phyloP scores from a whole-genome alignment of 2,329 filamentous ascomycete genomes.

The Aspergillus ustus region DNA sequence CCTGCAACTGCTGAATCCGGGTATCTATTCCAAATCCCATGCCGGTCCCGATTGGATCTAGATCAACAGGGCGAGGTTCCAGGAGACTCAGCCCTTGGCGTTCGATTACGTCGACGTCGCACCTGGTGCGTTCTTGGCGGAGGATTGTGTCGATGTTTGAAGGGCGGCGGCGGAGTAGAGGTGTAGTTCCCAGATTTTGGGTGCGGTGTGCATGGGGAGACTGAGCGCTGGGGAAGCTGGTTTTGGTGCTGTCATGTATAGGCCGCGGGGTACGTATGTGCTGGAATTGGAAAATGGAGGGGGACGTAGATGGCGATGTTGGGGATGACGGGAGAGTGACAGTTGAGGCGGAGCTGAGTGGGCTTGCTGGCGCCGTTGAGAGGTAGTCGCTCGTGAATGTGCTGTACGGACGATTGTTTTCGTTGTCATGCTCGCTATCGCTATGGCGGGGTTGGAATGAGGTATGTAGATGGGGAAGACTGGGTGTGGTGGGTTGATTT shows the following conservation, averaged over 20 bases:
- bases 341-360: slow-evolving; percentile 35
- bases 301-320: slow-evolving; percentile 25
- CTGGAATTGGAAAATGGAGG: slow-evolving; percentile 25
- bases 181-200: slow-evolving; percentile 35
- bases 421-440: slow-evolving; percentile 26
- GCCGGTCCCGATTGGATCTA: slow-evolving; percentile 28
- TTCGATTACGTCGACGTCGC: slow-evolving; percentile 44
- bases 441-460: slow-evolving; percentile 30
- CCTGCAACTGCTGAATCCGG: slow-evolving; percentile 30
- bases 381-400: slow-evolving; percentile 28
- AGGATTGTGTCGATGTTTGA: slow-evolving; percentile 51
- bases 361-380: slow-evolving; percentile 28
- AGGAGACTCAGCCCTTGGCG: slow-evolving; percentile 47
- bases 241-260: slow-evolving; percentile 13
- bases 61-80: slow-evolving; percentile 48
- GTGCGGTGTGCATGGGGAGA: slow-evolving; percentile 29
- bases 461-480: slow-evolving; percentile 38
- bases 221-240: background rate
- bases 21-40: slow-evolving; percentile 2
- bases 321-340: slow-evolving; percentile 36
- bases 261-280: slow-evolving; percentile 28
- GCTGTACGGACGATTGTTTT: slow-evolving; percentile 33
- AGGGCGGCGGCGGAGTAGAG: slow-evolving; percentile 45
- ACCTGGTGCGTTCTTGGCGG: slow-evolving; percentile 47
- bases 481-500: slow-evolving; percentile 29